Evolutionary conservation across 1,139 yeast genomes (phyloP).

Genomic region (Magnusiomyces magnusii): DNA sequence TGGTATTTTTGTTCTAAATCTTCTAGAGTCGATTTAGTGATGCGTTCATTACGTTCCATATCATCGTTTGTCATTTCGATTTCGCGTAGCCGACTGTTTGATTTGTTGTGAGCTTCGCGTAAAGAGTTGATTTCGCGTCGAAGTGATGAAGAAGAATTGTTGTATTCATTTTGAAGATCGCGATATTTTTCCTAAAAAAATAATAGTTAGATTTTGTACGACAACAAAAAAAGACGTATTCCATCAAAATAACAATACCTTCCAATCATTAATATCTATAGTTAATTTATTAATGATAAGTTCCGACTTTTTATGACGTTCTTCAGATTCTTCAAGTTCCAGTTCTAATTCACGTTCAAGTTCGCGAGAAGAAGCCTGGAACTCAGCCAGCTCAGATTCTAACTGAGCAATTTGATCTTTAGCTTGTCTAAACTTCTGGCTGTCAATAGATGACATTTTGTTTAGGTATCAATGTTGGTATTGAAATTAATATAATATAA

Average conservation of each 20-base stretch:
- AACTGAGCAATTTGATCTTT: conserved; percentile 32
- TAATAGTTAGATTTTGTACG: too few species aligned
- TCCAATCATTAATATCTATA: conserved; percentile 25
- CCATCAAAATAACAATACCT: conserved; percentile 16
- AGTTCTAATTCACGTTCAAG: conserved; percentile 33
- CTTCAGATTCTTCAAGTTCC: conserved; percentile 33
- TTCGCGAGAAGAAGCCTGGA: conserved; percentile 32
- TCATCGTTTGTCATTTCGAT: conserved; percentile 36
- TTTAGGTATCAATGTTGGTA: too few species aligned
- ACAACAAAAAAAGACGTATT: too few species aligned
- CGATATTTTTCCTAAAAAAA: conserved; percentile 20
- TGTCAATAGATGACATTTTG: neutral
- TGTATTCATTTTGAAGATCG: conserved; percentile 26
- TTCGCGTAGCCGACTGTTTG: conserved; percentile 30
- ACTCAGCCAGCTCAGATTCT: conserved; percentile 34
- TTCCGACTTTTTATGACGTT: conserved; percentile 25
- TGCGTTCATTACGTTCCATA: conserved; percentile 31
- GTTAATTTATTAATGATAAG: conserved; percentile 21
- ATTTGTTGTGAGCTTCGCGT: conserved; percentile 26
- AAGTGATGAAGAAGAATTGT: conserved; percentile 26
- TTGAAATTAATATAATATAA: too few species aligned
- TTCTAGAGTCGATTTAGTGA: conserved; percentile 28
- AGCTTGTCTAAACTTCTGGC: conserved; percentile 13
- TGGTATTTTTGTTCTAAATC: conserved; percentile 31
- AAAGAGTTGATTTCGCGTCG: conserved; percentile 27